Evolutionary conservation across 2,329 filamentous ascomycete species (phyloP).

Genomic region (Beauveria pseudobassiana): DNA sequence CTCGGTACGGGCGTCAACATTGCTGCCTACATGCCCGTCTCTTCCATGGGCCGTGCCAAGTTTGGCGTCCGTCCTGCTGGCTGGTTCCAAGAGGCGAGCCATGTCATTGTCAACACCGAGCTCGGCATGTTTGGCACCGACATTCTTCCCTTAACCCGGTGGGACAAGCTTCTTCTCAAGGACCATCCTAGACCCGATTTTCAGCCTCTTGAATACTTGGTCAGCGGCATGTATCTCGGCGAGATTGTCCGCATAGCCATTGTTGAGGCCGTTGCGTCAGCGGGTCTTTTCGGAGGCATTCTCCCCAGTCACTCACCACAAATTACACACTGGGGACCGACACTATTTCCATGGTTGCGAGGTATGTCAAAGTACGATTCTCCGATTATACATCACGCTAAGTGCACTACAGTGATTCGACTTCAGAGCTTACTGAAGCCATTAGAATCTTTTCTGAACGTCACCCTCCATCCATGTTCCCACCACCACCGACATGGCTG

Average conservation of each 20-base stretch:
- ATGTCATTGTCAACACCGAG: slow-evolving; percentile 62
- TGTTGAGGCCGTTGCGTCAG: slow-evolving; percentile 49
- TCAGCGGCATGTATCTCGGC: slow-evolving; percentile 59
- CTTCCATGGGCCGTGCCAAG: slow-evolving; percentile 46
- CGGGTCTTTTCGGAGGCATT: slow-evolving; percentile 48
- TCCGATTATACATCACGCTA: slow-evolving; percentile 12
- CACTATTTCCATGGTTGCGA: slow-evolving; percentile 49
- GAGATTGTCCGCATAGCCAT: slow-evolving; percentile 54
- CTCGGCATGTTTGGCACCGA: slow-evolving; percentile 57
- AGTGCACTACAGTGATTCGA: slow-evolving; percentile 34
- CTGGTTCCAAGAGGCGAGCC: slow-evolving; percentile 52
- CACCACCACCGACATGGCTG: slow-evolving; percentile 39
- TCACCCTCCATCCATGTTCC: slow-evolving; percentile 37
- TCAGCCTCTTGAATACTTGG: slow-evolving; percentile 54
- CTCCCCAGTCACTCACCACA: slow-evolving; percentile 44
- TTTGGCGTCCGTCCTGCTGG: slow-evolving; percentile 46
- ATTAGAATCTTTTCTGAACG: slow-evolving; percentile 40
- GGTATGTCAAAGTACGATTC: slow-evolving; percentile 33
- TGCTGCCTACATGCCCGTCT: slow-evolving; percentile 54
- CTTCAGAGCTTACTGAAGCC: slow-evolving; percentile 34
- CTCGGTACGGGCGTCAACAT: slow-evolving; percentile 62
- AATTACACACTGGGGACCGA: slow-evolving; percentile 55
- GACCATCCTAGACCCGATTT: slow-evolving; percentile 50
- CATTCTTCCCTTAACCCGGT: slow-evolving; percentile 52
- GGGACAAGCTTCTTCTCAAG: slow-evolving; percentile 48